Conservation (phyloP, 2,329 filamentous ascomycete species). For the Xylaria polymorpha region DNA sequence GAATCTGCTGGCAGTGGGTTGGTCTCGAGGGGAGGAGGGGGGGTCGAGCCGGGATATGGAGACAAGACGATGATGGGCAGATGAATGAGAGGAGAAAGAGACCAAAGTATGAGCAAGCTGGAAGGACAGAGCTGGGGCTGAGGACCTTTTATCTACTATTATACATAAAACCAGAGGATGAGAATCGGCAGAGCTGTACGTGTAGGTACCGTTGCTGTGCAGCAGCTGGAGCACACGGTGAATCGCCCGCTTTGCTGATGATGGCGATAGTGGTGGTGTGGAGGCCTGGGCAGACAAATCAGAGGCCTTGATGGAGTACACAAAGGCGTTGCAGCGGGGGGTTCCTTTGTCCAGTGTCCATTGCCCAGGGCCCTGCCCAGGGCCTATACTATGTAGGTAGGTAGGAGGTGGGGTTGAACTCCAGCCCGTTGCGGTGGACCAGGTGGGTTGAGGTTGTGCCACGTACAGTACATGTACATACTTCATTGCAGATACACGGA, state of each 20-base stretch:
- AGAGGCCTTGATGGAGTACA: slow-evolving; percentile 25
- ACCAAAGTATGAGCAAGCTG: slow-evolving; percentile 38
- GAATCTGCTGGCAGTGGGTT: slow-evolving; percentile 6
- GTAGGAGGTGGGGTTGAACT: slow-evolving; percentile 5
- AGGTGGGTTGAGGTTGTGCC: slow-evolving; percentile 19
- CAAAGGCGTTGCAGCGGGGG: slow-evolving; percentile 36
- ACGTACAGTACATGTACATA: slow-evolving; percentile 17
- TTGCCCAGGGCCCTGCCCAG: neutral
- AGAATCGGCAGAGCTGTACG: slow-evolving; percentile 32
- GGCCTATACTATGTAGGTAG: too few relatives aligned
- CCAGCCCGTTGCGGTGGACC: slow-evolving; percentile 21
- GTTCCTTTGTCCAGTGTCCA: slow-evolving; percentile 16
- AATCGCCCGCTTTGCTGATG: slow-evolving; percentile 31
- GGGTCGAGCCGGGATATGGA: slow-evolving; percentile 15
- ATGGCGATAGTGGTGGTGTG: slow-evolving; percentile 36
- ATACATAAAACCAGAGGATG: slow-evolving; percentile 23
- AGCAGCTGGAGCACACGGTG: slow-evolving; percentile 37
- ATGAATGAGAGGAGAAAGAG: slow-evolving; percentile 37
- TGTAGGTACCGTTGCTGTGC: slow-evolving; percentile 32
- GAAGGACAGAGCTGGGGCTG: slow-evolving; percentile 39
- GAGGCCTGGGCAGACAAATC: slow-evolving; percentile 37
- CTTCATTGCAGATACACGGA: neutral
- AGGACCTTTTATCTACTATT: slow-evolving; percentile 38
- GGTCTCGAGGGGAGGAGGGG: slow-evolving; percentile 11
- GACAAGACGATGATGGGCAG: slow-evolving; percentile 27